Base-by-base conservation (phyloP, 805 yeast genomes). In the Pichia deserticola region DNA sequence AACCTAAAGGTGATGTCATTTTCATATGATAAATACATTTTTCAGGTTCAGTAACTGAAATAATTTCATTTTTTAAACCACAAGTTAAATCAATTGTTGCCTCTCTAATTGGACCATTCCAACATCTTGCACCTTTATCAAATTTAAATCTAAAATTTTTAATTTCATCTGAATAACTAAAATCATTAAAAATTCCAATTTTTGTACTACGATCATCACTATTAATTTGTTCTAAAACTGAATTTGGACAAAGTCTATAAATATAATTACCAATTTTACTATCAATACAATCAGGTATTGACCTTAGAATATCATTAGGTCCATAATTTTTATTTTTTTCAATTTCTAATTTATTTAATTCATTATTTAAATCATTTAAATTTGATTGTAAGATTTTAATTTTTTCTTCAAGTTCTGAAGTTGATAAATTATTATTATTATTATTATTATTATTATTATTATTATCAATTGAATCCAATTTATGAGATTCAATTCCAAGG, bases 41-140 rank as follows among this genome's bases (percentile, higher is more conserved):
- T 56, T 90, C 95, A 2, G 93, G 92, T 67, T 93, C 99, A 40
- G 82, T 72, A 9, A 92, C 95, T 4, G 79, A 64, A n/a, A 84
- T 49, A 28, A 89, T 64, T 49, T 74, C 70, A 43, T 76, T 70
- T 4, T 70, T 66, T 3, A 73, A 67, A 0, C 95, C 95, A 67
- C 99, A 93, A 15, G 71, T 69, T 48, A 90, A 61, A 27, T 71
- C 70, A 1, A 87, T 82, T 9, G 64, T 67, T 1, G 88, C 90
- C 35, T 84, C 76, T 64, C 99, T 79, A 32, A 70, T 64, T 5
- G 97, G 97, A 0, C 99, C 99, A 63, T 89, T 87, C 97, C 98
- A 92, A 66, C 99, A 93, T 60, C 74, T 77, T 40, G 81, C 82
- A 25, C 99, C 99, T 20, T 71, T 61, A 5, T 65, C 70, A 61